A percentile compares a stretch with the other conserved stretches of the same genome.
Evolutionary conservation across 306 rosid genomes (phyloP).

Genomic region (Lupinus albus): DNA sequence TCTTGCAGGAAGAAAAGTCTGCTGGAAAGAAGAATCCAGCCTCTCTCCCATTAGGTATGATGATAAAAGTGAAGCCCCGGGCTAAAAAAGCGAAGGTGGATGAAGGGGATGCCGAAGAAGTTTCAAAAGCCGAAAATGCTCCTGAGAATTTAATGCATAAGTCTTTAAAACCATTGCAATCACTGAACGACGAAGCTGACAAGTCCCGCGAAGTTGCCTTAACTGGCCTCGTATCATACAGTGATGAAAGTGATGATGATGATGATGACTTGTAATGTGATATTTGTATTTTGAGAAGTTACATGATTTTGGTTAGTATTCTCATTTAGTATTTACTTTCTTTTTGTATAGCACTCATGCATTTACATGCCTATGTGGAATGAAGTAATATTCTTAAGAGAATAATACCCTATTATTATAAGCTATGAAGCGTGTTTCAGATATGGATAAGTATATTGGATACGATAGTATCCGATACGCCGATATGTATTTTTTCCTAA

Average conservation of each 20-base stretch:
- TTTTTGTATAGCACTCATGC: conserved; percentile 3
- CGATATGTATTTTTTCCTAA: too few species aligned
- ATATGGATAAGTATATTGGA: too few species aligned
- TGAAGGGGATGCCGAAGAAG: conserved; percentile 44
- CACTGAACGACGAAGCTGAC: conserved; percentile 40
- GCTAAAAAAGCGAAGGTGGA: conserved; percentile 73
- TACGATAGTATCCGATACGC: too few species aligned
- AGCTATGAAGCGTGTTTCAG: too few species aligned
- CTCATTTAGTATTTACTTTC: not conserved
- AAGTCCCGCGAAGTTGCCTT: conserved; percentile 44
- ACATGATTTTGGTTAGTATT: not conserved
- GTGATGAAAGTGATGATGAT: conserved; percentile 86
- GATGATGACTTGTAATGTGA: conserved; percentile 59
- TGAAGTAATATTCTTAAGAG: too few species aligned
- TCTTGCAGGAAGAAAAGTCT: conserved; percentile 64
- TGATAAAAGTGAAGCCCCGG: conserved; percentile 78
- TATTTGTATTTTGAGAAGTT: conserved; percentile 19
- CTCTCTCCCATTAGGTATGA: conserved; percentile 57
- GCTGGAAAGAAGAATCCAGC: conserved; percentile 59
- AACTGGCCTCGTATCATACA: conserved; percentile 75
- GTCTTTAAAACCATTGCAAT: conserved; percentile 39
- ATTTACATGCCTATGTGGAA: too few species aligned
- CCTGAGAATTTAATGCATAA: conserved; percentile 35
- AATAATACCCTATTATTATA: too few species aligned
- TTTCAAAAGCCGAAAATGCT: conserved; percentile 35